These are phyloP conservation scores for Pyricularia pennisetigena DNA, from an alignment of 2,329 filamentous ascomycete genomes.

Conservation along the genomic window DNA sequence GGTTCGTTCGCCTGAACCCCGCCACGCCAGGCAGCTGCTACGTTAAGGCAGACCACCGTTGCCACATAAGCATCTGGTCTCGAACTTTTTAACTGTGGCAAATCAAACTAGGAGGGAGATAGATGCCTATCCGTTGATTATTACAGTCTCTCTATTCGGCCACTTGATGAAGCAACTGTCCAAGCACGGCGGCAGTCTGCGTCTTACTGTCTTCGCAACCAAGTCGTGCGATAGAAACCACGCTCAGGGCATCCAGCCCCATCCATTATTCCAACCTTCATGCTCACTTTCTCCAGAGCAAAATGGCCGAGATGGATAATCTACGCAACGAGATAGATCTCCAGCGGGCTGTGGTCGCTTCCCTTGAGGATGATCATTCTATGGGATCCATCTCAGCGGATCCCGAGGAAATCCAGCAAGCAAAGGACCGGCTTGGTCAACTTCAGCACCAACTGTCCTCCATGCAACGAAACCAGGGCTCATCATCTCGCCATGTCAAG, in stretches of 20 bases:
- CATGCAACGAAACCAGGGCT: neutral
- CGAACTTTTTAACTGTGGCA: neutral
- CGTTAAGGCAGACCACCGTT: neutral
- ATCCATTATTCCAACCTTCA: too few relatives aligned
- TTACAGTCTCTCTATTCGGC: neutral
- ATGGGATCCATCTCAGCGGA: neutral
- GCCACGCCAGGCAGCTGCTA: neutral
- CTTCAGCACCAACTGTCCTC: neutral
- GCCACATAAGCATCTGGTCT: neutral
- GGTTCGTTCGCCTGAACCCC: neutral
- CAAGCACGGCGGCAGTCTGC: neutral
- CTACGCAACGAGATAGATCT: constrained; percentile 31
- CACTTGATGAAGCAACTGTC: neutral
- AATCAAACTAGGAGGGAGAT: neutral
- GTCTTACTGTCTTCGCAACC: too few relatives aligned
- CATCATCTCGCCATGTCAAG: neutral
- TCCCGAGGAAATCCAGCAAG: neutral
- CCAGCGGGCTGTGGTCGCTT: constrained; percentile 31
- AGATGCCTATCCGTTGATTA: neutral
- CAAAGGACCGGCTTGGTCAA: neutral
- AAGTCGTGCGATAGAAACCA: too few relatives aligned
- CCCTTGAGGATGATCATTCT: constrained; percentile 20
- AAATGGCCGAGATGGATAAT: constrained; percentile 12
- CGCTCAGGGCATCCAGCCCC: too few relatives aligned
- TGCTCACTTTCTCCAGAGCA: neutral